phyloP scores from a whole-genome alignment of 2,329 filamentous ascomycete species.

The Arachnopeziza araneosa region DNA sequence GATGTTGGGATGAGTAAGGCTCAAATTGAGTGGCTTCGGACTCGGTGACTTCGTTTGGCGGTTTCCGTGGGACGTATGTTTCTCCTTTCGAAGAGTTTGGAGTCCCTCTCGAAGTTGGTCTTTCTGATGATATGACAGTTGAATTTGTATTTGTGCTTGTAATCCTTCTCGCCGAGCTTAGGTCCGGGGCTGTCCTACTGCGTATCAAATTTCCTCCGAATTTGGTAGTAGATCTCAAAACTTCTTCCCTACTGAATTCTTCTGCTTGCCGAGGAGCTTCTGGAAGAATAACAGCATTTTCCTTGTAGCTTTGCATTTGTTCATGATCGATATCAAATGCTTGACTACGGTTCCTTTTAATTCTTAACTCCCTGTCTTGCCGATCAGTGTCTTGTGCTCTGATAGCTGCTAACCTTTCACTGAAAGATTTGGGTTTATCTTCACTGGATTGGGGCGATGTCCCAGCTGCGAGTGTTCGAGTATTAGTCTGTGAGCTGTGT shows the following conservation, averaged over 20 bases:
- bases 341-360: slow-evolving; percentile 47
- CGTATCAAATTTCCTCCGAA: slow-evolving; percentile 33
- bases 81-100: slow-evolving; percentile 5
- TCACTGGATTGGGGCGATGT: slow-evolving; percentile 19
- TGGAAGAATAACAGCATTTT: slow-evolving; percentile 49
- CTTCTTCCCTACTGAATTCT: slow-evolving; percentile 58
- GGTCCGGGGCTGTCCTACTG: slow-evolving; percentile 33
- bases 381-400: slow-evolving; percentile 49
- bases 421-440: slow-evolving; percentile 59
- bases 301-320: slow-evolving; percentile 56
- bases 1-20: slow-evolving; percentile 76
- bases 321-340: slow-evolving; percentile 52
- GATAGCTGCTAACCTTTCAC: slow-evolving; percentile 74
- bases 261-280: slow-evolving; percentile 42
- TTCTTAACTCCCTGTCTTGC: slow-evolving; percentile 45
- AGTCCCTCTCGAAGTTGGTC: slow-evolving; percentile 7
- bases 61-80: slow-evolving; percentile 1
- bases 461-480: slow-evolving; percentile 9
- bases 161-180: slow-evolving; percentile 19
- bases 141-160: background rate
- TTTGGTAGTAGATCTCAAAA: slow-evolving; percentile 36
- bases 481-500: slow-evolving; percentile 30
- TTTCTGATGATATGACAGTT: slow-evolving; percentile 15
- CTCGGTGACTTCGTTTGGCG: slow-evolving; percentile 33
- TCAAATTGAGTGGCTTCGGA: slow-evolving; percentile 66